Evolutionary conservation across 192 early-diverging fungal genomes (phyloP).

Genomic region (Phycomyces blakesleeanus): DNA sequence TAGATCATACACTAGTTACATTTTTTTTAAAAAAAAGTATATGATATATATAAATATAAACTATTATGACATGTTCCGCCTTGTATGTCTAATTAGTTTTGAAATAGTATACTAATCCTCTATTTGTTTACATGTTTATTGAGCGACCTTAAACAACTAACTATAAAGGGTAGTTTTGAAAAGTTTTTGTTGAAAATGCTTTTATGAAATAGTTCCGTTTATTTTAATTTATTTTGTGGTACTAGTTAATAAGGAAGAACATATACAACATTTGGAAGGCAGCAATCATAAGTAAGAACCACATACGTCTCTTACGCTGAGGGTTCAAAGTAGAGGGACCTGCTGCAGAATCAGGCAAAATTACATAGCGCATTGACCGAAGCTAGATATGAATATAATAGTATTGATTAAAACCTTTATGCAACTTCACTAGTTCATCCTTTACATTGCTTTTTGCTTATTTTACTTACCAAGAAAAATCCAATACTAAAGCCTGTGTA

Average conservation of each 20-base stretch:
- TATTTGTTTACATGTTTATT: no score
- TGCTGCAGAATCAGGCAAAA: slow-evolving; percentile 64
- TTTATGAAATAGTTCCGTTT: background rate
- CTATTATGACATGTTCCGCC: no score
- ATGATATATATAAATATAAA: no score
- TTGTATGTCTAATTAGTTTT: no score
- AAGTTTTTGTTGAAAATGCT: no score
- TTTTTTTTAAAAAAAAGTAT: no score
- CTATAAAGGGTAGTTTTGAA: no score
- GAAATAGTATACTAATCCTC: no score
- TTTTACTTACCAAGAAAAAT: slow-evolving; percentile 79
- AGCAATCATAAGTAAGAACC: slow-evolving; percentile 85
- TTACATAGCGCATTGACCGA: slow-evolving; percentile 68
- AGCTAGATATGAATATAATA: slow-evolving; percentile 39
- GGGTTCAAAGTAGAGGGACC: slow-evolving; percentile 56
- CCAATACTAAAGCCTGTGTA: slow-evolving; percentile 77
- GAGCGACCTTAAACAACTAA: no score
- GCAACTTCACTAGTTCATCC: background rate
- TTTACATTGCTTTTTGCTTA: background rate
- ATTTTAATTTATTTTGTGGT: background rate
- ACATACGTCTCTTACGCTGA: slow-evolving; percentile 77
- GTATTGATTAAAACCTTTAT: slow-evolving; percentile 2
- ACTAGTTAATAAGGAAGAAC: slow-evolving; percentile 57
- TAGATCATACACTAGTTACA: no score
- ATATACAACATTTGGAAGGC: slow-evolving; percentile 77